Conservation (phyloP, 2,329 filamentous ascomycete genomes). For the Seiridium unicorne region DNA sequence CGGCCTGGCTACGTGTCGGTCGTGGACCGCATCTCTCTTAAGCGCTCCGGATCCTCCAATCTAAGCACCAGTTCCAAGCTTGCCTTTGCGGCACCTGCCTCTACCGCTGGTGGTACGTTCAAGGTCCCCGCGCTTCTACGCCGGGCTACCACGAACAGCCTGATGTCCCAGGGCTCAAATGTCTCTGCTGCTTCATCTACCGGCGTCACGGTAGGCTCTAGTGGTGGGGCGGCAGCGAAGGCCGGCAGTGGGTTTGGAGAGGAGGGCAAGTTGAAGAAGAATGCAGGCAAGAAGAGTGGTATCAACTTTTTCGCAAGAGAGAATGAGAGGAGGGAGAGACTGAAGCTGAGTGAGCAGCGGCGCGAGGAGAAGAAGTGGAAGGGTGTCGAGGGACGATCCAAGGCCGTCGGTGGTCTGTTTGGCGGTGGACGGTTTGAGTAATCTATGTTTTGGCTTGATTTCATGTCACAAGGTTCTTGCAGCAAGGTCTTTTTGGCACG, state of each 20-base stretch:
- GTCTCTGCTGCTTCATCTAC: conserved; percentile 2
- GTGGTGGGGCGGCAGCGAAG: conserved; percentile 23
- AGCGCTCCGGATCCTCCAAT: conserved; percentile 49
- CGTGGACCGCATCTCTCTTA: conserved; percentile 73
- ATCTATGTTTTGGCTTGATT: not conserved
- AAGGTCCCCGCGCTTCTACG: conserved; percentile 70
- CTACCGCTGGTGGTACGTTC: conserved; percentile 47
- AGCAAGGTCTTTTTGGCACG: no score
- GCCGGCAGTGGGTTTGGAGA: conserved; percentile 32
- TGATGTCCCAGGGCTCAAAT: conserved; percentile 34
- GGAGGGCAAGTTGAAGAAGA: conserved; percentile 58
- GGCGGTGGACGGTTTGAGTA: conserved; percentile 55
- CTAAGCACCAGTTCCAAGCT: conserved; percentile 38
- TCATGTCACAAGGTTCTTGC: no score
- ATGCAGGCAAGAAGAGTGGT: conserved; percentile 58
- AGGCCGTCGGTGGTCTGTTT: conserved; percentile 58
- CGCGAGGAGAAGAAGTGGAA: conserved; percentile 57
- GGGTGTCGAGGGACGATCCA: conserved; percentile 55
- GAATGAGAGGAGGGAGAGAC: conserved; percentile 52
- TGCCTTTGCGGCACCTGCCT: conserved; percentile 52
- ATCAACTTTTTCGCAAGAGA: conserved; percentile 61
- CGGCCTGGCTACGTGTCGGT: conserved; percentile 42
- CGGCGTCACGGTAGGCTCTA: not conserved
- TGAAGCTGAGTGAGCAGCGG: conserved; percentile 56
- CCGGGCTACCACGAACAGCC: conserved; percentile 65